These are phyloP conservation scores for Epichloe amarillans DNA, from an alignment of 2,329 filamentous ascomycete species.

Conservation along the genomic window DNA sequence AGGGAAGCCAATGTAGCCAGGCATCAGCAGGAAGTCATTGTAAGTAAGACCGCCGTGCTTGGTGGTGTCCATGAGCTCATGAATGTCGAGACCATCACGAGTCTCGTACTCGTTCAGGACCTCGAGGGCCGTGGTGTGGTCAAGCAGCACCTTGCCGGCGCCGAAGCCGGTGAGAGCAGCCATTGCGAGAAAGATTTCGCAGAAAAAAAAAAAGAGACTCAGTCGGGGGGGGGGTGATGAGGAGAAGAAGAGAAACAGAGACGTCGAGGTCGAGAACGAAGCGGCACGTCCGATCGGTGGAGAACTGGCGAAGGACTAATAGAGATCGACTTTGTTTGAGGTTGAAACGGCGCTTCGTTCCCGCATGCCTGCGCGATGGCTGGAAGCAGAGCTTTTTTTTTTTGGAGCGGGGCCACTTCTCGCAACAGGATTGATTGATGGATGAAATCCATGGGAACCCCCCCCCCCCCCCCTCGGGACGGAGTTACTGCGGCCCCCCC, in stretches of 20 bases:
- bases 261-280: conserved; percentile 28
- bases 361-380: conserved; percentile 14
- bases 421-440: too few relatives aligned
- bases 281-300: conserved; percentile 14
- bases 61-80: conserved; percentile 80
- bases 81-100: conserved; percentile 75
- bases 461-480: too few relatives aligned
- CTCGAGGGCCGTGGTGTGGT: conserved; percentile 64
- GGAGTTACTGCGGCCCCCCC: too few relatives aligned
- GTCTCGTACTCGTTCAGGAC: conserved; percentile 68
- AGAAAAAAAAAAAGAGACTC: not conserved
- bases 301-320: conserved; percentile 11
- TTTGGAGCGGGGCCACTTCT: too few relatives aligned
- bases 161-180: conserved; percentile 41
- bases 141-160: conserved; percentile 49
- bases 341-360: conserved; percentile 38
- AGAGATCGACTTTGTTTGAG: conserved; percentile 21
- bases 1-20: conserved; percentile 96
- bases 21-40: conserved; percentile 95
- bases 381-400: too few relatives aligned
- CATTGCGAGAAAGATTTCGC: conserved; percentile 37
- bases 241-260: conserved; percentile 16
- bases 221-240: conserved; percentile 4
- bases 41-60: conserved; percentile 90
- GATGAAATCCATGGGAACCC: too few relatives aligned